Conservation (phyloP, 2,329 filamentous ascomycete species). For the Diaporthe longicolla region DNA sequence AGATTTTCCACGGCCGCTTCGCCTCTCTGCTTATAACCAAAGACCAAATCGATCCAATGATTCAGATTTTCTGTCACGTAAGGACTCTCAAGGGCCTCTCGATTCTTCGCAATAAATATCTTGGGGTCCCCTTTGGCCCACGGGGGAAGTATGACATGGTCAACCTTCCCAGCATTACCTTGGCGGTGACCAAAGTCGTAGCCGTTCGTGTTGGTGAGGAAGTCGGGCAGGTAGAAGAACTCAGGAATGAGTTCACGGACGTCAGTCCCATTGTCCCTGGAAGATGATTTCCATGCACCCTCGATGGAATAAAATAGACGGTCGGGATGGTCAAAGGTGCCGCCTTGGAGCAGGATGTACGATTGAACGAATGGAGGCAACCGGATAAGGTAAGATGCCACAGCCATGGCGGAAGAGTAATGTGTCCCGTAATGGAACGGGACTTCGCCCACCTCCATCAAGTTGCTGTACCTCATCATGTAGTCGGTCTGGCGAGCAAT, state of each 20-base stretch:
- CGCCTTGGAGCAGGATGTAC: conserved; percentile 94
- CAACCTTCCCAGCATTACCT: conserved; percentile 82
- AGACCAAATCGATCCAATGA: conserved; percentile 95
- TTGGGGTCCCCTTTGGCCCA: conserved; percentile 98
- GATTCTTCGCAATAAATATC: conserved; percentile 94
- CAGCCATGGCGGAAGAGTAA: conserved; percentile 99
- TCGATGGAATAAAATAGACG: conserved; percentile 94
- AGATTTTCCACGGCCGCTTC: conserved; percentile 91
- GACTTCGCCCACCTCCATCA: conserved; percentile 92
- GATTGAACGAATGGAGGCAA: conserved; percentile 97
- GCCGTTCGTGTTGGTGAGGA: conserved; percentile 91
- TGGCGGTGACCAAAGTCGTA: conserved; percentile 95
- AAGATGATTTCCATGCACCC: conserved; percentile 92
- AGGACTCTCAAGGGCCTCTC: conserved; percentile 94
- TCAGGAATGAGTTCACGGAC: conserved; percentile 96
- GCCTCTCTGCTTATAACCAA: conserved; percentile 93
- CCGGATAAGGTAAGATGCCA: conserved; percentile 94
- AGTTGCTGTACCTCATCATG: conserved; percentile 85
- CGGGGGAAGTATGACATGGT: conserved; percentile 89
- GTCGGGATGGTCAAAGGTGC: conserved; percentile 95
- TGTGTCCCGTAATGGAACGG: conserved; percentile 99
- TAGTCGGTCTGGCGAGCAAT: conserved; percentile 82
- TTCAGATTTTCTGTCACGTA: conserved; percentile 92
- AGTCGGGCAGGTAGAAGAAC: conserved; percentile 97
- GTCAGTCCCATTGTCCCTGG: conserved; percentile 90